A percentile compares a stretch with the other conserved stretches of the same genome.
Evolutionary conservation across 345 rosid genomes (phyloP).

Genomic region (Eucalyptus curtisii): DNA sequence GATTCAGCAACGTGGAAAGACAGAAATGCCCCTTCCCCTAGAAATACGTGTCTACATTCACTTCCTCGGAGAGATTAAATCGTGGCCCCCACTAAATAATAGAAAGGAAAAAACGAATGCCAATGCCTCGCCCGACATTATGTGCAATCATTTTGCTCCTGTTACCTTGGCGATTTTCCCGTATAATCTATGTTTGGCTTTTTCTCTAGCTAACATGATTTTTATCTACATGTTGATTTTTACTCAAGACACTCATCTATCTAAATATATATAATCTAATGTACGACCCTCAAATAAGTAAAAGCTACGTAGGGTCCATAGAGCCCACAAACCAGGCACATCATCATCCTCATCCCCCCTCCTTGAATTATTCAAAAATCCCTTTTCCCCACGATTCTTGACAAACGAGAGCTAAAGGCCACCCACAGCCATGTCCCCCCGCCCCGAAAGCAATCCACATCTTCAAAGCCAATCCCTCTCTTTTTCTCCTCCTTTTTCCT

Average conservation of each 20-base stretch:
- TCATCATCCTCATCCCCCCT: neutral
- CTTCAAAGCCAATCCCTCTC: neutral
- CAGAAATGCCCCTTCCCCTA: neutral
- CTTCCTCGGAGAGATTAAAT: neutral
- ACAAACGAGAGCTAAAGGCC: neutral
- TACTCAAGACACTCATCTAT: neutral
- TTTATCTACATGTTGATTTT: too few species aligned
- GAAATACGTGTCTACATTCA: neutral
- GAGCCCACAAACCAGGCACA: neutral
- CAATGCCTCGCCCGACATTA: conserved; percentile 8
- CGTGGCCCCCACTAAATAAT: neutral
- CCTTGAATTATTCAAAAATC: neutral
- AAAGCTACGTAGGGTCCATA: neutral
- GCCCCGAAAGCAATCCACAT: neutral
- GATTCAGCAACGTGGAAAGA: neutral
- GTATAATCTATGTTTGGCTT: neutral
- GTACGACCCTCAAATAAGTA: neutral
- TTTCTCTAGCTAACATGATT: neutral
- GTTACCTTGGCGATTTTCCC: neutral
- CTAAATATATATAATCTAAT: neutral
- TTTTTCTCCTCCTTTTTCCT: neutral
- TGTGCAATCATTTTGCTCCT: conserved; percentile 10
- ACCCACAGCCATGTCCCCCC: neutral
- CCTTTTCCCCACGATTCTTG: neutral
- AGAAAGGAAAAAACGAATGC: neutral